These are phyloP conservation scores for Calcarisporium arbuscula DNA, from an alignment of 2,329 filamentous ascomycete genomes.

Conservation along the genomic window DNA sequence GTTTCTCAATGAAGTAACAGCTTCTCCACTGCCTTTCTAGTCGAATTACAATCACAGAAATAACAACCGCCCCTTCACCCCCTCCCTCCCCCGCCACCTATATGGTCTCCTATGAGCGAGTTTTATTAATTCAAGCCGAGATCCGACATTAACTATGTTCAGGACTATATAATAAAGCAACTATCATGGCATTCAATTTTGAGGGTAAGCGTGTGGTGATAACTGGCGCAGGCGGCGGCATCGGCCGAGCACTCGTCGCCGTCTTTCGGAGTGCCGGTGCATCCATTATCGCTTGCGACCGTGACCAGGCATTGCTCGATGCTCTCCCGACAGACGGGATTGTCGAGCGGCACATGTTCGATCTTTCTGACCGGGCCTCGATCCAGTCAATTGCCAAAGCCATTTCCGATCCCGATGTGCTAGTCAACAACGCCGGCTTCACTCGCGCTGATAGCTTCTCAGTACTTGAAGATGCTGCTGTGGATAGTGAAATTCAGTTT, in stretches of 20 bases:
- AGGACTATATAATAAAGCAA: too few species aligned
- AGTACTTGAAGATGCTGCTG: neutral
- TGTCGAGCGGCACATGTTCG: neutral
- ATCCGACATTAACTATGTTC: too few species aligned
- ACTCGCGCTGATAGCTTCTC: conserved; percentile 1
- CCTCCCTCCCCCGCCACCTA: too few species aligned
- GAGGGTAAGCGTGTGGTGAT: conserved; percentile 3
- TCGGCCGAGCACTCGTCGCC: neutral
- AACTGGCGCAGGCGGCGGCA: conserved; percentile 2
- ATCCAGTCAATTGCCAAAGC: neutral
- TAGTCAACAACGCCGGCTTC: conserved; percentile 3
- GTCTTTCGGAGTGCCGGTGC: conserved; percentile 1
- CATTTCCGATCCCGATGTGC: neutral
- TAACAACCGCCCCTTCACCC: too few species aligned
- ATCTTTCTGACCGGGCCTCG: neutral
- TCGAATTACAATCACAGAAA: too few species aligned
- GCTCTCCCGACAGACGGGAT: neutral
- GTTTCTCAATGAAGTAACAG: too few species aligned
- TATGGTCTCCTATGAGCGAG: too few species aligned
- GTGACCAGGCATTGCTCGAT: neutral
- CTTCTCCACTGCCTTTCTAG: too few species aligned
- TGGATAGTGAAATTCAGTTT: neutral
- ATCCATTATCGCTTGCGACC: conserved; percentile 1
- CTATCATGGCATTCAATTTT: too few species aligned
- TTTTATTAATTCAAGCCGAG: too few species aligned